A percentile compares a stretch with the other conserved stretches of the same genome.
phyloP scores from a whole-genome alignment of 371 early-diverging fungal species.

The Mucor racemosus region DNA sequence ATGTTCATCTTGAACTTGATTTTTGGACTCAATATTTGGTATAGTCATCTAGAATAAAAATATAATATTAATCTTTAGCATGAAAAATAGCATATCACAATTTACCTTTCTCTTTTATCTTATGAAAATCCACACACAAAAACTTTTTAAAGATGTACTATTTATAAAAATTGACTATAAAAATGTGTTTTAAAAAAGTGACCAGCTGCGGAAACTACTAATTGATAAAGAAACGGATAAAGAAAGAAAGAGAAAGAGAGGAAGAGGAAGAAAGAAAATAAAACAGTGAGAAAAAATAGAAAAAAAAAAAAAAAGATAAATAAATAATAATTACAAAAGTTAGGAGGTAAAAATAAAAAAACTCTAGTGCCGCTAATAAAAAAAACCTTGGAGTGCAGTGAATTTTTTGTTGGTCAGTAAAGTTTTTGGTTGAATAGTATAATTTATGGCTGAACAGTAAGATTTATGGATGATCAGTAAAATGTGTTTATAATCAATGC shows the following conservation, averaged over 20 bases:
- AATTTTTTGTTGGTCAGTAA: too few relatives aligned
- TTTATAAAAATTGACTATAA: neutral
- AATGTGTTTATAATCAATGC: too few relatives aligned
- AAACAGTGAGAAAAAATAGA: neutral
- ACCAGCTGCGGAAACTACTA: neutral
- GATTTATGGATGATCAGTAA: too few relatives aligned
- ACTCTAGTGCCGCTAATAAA: too few relatives aligned
- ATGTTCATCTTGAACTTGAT: neutral
- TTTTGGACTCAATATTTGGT: neutral
- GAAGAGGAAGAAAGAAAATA: neutral
- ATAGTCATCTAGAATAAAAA: constrained; percentile 3
- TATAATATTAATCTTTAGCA: neutral
- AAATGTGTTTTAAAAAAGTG: neutral
- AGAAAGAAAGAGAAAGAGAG: neutral
- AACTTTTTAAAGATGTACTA: neutral
- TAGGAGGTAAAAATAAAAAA: too few relatives aligned
- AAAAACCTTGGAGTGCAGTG: too few relatives aligned
- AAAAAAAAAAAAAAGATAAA: neutral
- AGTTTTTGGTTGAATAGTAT: too few relatives aligned
- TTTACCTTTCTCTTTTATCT: neutral
- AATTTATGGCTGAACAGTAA: too few relatives aligned
- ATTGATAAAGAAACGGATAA: neutral
- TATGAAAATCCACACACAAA: neutral
- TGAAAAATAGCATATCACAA: neutral
- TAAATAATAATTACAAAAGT: too few relatives aligned